Percentiles rank a stretch among this genome's conserved stretches.
Conservation (phyloP, 371 early-diverging fungal genomes). For the Neoconidiobolus thromboides region DNA sequence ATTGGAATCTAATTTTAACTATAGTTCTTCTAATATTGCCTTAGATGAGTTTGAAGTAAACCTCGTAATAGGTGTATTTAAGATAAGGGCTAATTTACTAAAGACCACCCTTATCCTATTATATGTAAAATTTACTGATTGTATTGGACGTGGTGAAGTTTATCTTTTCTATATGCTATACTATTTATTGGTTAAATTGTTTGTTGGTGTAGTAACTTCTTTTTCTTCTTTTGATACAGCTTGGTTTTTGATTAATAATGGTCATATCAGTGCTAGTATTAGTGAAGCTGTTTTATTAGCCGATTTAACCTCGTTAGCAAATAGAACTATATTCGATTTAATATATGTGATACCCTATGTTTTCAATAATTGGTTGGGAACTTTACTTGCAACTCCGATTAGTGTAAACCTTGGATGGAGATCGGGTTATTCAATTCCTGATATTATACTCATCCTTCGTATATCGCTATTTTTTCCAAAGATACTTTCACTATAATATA, state of each 20-base stretch:
- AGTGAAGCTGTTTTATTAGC: neutral
- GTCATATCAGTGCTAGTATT: too few relatives aligned
- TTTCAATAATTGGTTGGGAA: neutral
- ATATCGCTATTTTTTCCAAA: neutral
- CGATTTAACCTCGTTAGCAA: neutral
- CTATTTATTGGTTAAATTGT: too few relatives aligned
- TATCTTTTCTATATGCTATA: too few relatives aligned
- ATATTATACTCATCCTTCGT: neutral
- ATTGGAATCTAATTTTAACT: neutral
- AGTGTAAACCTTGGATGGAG: neutral
- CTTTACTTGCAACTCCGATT: neutral
- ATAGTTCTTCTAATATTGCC: neutral
- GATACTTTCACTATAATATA: neutral
- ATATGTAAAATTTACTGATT: neutral
- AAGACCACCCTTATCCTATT: neutral
- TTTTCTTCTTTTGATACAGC: too few relatives aligned
- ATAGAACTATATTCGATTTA: neutral
- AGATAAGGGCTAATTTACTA: neutral
- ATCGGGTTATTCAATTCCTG: neutral
- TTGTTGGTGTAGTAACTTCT: too few relatives aligned
- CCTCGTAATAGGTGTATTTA: neutral
- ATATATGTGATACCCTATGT: neutral
- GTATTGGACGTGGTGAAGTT: too few relatives aligned
- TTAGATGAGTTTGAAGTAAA: neutral
- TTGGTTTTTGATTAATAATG: too few relatives aligned